These are phyloP conservation scores for Aquilaria agallochum DNA, from an alignment of 441 rosid genomes.

Conservation along the genomic window DNA sequence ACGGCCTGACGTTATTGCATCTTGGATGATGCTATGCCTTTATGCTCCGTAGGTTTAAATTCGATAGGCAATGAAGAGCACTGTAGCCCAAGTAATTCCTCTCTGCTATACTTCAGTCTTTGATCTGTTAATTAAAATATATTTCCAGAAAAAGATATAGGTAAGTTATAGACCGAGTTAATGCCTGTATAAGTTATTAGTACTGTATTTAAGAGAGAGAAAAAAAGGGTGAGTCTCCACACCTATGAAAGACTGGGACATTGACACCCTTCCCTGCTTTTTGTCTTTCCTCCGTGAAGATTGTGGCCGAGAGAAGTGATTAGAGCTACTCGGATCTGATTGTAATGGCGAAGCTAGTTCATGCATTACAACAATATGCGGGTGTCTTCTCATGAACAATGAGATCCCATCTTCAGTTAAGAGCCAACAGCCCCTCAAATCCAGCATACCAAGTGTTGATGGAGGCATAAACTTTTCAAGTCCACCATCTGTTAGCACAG, in stretches of 20 bases:
- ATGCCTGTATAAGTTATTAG: not conserved
- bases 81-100: conserved; percentile 58
- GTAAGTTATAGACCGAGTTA: not conserved
- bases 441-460: conserved; percentile 40
- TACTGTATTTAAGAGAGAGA: not conserved
- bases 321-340: conserved; percentile 17
- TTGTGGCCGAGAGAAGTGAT: conserved; percentile 24
- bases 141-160: conserved; percentile 1
- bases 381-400: conserved; percentile 46
- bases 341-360: conserved; percentile 28
- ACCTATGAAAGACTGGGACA: conserved; percentile 49
- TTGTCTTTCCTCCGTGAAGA: conserved; percentile 16
- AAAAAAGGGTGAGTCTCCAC: not conserved
- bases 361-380: conserved; percentile 55
- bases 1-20: not conserved
- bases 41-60: conserved; percentile 13
- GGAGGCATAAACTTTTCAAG: conserved; percentile 63
- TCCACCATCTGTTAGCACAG: conserved; percentile 64
- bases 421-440: conserved; percentile 94
- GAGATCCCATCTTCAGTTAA: conserved; percentile 47
- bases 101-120: conserved; percentile 73
- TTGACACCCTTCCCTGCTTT: conserved; percentile 26
- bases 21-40: conserved; percentile 10
- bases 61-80: conserved; percentile 29
- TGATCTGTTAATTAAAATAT: conserved; percentile 48